Evolutionary conservation across 73 alveolate species (phyloP).

Genomic region (Paramecium octaurelia): DNA sequence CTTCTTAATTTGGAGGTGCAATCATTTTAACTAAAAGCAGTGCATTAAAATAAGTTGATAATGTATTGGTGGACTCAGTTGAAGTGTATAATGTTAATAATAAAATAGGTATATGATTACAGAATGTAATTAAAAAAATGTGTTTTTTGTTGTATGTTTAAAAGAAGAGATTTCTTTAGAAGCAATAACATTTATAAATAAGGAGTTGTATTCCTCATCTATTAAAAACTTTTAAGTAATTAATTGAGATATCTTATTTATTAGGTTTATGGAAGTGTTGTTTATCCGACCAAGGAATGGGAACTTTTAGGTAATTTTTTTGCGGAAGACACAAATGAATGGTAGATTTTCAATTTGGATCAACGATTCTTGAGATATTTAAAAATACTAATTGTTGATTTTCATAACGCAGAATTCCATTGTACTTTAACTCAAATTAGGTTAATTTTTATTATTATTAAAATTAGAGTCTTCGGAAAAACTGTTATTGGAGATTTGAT

Average conservation of each 20-base stretch:
- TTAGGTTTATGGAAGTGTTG: neutral
- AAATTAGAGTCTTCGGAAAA: neutral
- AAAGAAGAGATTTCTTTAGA: conserved; percentile 28
- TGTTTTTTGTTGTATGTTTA: neutral
- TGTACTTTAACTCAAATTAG: conserved; percentile 10
- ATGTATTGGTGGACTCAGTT: neutral
- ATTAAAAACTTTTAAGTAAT: too few species aligned
- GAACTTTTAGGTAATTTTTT: neutral
- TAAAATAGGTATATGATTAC: neutral
- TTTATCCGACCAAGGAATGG: conserved; percentile 22
- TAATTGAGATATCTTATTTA: too few species aligned
- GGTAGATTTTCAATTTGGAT: neutral
- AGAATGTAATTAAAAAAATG: neutral
- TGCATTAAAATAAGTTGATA: neutral
- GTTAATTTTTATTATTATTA: neutral
- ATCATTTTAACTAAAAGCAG: neutral
- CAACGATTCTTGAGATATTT: neutral
- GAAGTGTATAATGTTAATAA: neutral
- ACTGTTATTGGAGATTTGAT: conserved; percentile 31
- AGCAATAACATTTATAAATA: neutral
- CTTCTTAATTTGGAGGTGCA: conserved; percentile 13
- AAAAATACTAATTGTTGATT: neutral
- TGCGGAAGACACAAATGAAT: conserved; percentile 2
- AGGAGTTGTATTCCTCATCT: too few species aligned
- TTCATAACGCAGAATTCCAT: neutral